These are phyloP conservation scores for Globisporangium barbulae DNA, from an alignment of 352 stramenopile genomes.

Conservation along the genomic window DNA sequence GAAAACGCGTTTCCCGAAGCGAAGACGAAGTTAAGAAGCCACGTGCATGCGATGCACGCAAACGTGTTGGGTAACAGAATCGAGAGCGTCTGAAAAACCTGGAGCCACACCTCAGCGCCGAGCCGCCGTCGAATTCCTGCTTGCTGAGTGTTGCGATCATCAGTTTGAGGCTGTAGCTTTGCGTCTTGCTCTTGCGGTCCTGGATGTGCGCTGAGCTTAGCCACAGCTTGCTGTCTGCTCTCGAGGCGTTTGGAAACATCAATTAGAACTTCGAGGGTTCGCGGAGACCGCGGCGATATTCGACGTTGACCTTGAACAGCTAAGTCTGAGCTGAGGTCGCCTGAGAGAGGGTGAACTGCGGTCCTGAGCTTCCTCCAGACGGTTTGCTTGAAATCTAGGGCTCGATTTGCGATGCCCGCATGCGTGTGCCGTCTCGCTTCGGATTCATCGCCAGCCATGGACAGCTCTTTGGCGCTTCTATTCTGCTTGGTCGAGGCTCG, in stretches of 20 bases:
- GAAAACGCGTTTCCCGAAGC: conserved; percentile 26
- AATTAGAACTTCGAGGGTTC: not conserved
- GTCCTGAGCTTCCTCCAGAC: not conserved
- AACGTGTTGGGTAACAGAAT: conserved; percentile 23
- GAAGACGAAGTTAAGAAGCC: conserved; percentile 17
- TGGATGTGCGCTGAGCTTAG: not conserved
- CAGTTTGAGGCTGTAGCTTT: too few relatives aligned
- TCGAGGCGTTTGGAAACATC: not conserved
- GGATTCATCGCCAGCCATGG: not conserved
- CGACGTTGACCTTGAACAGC: not conserved
- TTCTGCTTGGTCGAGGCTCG: too few relatives aligned
- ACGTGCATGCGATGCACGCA: conserved; percentile 17
- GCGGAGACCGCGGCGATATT: not conserved
- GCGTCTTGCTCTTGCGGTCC: not conserved
- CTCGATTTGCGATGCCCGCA: not conserved
- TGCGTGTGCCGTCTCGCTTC: not conserved
- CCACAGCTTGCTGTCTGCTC: not conserved
- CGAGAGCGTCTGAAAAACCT: conserved; percentile 14
- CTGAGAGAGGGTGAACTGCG: not conserved
- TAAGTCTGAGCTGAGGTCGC: not conserved
- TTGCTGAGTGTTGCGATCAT: not conserved
- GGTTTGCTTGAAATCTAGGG: not conserved
- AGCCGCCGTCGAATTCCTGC: not conserved
- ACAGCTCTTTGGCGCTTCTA: not conserved
- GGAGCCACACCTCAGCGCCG: conserved; percentile 2